phyloP scores from a whole-genome alignment of 2,329 filamentous ascomycete genomes.

The Penicillium sp. region DNA sequence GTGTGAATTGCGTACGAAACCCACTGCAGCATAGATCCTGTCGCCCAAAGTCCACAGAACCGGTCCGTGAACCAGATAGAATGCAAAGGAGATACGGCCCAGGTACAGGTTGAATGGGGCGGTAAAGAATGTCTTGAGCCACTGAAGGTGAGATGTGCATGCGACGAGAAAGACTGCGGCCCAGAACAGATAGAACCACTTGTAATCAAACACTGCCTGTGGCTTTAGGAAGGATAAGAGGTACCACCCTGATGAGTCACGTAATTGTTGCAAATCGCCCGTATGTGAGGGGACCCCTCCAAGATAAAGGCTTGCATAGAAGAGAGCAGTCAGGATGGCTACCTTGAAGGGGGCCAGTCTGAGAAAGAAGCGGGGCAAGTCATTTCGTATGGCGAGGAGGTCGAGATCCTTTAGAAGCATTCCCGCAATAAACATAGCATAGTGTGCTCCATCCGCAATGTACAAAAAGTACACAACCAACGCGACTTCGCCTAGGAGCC shows the following conservation, averaged over 20 bases:
- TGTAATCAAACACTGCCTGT: slow-evolving; percentile 64
- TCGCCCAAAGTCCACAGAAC: slow-evolving; percentile 61
- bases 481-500: slow-evolving; percentile 54
- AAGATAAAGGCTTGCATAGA: slow-evolving; percentile 56
- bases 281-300: slow-evolving; percentile 60
- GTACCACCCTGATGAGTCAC: slow-evolving; percentile 60
- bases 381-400: slow-evolving; percentile 50
- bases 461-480: slow-evolving; percentile 67
- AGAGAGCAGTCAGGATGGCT: slow-evolving; percentile 53
- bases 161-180: slow-evolving; percentile 59
- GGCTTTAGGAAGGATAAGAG: slow-evolving; percentile 62
- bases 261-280: slow-evolving; percentile 50
- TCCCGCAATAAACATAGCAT: slow-evolving; percentile 59
- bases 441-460: slow-evolving; percentile 64
- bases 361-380: slow-evolving; percentile 53
- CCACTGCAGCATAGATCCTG: slow-evolving; percentile 61
- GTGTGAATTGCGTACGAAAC: slow-evolving; percentile 54
- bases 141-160: slow-evolving; percentile 56
- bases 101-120: slow-evolving; percentile 60
- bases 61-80: slow-evolving; percentile 66
- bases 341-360: slow-evolving; percentile 51
- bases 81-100: slow-evolving; percentile 60
- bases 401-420: slow-evolving; percentile 65
- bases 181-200: slow-evolving; percentile 68
- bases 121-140: slow-evolving; percentile 61